Evolutionary conservation across 257 asterid genomes (phyloP).

Genomic region (Solanum sejunctum): DNA sequence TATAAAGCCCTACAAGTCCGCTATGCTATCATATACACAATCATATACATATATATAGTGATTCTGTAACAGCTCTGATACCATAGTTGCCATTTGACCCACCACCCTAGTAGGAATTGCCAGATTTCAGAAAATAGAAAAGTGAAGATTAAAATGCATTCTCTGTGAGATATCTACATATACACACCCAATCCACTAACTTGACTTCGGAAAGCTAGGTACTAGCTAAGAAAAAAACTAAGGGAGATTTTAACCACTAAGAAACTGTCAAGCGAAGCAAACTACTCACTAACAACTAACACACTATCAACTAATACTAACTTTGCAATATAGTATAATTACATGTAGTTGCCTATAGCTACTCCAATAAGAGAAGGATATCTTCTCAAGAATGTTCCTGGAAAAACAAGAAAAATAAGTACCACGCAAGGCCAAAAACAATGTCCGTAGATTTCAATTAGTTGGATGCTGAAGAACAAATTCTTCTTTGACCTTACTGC

Average conservation of each 20-base stretch:
- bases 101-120: no score
- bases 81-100: background rate
- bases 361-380: background rate
- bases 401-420: background rate
- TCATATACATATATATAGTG: no score
- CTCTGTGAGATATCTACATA: background rate
- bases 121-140: background rate
- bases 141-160: background rate
- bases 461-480: slow-evolving; percentile 86
- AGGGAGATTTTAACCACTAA: background rate
- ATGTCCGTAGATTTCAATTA: slow-evolving; percentile 90
- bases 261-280: background rate
- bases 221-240: background rate
- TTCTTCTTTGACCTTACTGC: slow-evolving; percentile 94
- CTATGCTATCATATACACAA: no score
- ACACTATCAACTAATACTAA: background rate
- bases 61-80: background rate
- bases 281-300: background rate
- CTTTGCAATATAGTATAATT: background rate
- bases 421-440: slow-evolving; percentile 81
- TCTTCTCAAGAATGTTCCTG: background rate
- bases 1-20: no score
- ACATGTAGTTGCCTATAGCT: background rate
- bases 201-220: background rate
- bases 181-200: background rate